Conservation (phyloP, 805 yeast species). For the Wickerhamiella azyma region DNA sequence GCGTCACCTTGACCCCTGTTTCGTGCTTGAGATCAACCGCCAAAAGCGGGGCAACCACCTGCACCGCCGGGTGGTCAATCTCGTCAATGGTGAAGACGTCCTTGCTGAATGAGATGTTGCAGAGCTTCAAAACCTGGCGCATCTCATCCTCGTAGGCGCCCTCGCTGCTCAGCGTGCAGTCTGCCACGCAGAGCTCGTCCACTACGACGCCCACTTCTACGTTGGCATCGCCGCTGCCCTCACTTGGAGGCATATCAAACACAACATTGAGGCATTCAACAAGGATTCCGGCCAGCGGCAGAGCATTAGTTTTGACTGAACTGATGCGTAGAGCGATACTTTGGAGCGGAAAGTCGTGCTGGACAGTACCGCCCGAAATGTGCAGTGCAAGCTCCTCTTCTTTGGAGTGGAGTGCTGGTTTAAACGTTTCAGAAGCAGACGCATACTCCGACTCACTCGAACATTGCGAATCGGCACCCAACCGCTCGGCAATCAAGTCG, state of each 20-base stretch:
- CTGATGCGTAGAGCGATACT: constrained; percentile 1
- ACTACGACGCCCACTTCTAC: not conserved
- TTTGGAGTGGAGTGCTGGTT: not conserved
- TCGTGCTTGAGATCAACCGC: not conserved
- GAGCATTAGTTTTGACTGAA: constrained; percentile 7
- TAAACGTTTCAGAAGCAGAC: not conserved
- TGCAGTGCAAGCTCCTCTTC: not conserved
- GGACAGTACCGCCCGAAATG: not conserved
- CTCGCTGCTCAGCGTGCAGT: constrained; percentile 1
- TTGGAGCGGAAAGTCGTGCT: constrained; percentile 1
- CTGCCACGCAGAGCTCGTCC: not conserved
- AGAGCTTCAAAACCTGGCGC: not conserved
- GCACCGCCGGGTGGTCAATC: constrained; percentile 11
- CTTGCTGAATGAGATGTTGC: not conserved
- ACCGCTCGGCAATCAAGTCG: not conserved
- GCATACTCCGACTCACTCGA: not conserved
- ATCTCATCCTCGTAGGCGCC: constrained; percentile 2
- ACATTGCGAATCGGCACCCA: not conserved
- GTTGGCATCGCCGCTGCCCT: not conserved
- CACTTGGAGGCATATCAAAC: not conserved
- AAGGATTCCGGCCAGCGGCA: constrained; percentile 3
- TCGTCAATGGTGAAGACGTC: not conserved
- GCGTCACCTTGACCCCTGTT: not conserved
- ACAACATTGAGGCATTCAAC: constrained; percentile 9
- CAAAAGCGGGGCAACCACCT: constrained; percentile 11